Percentiles rank a stretch among this genome's conserved stretches.
These are phyloP conservation scores for Brassica juncea DNA, from an alignment of 345 rosid genomes.

Conservation along the genomic window DNA sequence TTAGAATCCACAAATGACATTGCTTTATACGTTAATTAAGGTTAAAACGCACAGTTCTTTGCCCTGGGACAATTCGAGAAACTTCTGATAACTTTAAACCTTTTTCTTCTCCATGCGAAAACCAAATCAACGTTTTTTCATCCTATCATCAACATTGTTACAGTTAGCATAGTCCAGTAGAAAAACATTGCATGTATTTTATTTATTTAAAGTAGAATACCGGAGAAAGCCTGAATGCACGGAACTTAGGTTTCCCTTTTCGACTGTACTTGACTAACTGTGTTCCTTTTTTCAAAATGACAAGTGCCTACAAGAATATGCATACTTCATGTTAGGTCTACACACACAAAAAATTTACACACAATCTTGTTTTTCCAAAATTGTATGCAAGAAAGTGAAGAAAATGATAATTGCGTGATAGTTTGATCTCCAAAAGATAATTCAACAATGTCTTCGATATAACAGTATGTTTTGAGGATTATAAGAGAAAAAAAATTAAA, in stretches of 20 bases:
- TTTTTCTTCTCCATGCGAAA: slow-evolving; percentile 77
- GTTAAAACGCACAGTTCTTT: slow-evolving; percentile 76
- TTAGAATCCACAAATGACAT: background rate
- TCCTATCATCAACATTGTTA: slow-evolving; percentile 63
- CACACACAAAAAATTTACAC: background rate
- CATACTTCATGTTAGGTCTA: background rate
- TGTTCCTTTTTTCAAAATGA: slow-evolving; percentile 77
- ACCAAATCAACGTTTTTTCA: slow-evolving; percentile 82
- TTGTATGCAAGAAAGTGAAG: background rate
- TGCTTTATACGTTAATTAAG: background rate
- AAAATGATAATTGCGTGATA: background rate
- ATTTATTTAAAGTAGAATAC: slow-evolving; percentile 42
- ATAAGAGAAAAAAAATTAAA: background rate
- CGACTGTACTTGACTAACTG: slow-evolving; percentile 91
- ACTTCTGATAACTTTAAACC: slow-evolving; percentile 59
- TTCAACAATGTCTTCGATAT: background rate
- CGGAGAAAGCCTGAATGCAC: slow-evolving; percentile 70
- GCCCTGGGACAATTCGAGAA: slow-evolving; percentile 76
- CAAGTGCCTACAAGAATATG: slow-evolving; percentile 57
- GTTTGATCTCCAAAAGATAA: background rate
- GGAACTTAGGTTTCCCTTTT: slow-evolving; percentile 90
- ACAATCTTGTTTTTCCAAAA: background rate
- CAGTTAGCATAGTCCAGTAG: background rate
- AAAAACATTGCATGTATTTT: background rate
- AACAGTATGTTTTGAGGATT: background rate